Conservation (phyloP, 2,329 filamentous ascomycete genomes). For the Cladosporium halotolerans region DNA sequence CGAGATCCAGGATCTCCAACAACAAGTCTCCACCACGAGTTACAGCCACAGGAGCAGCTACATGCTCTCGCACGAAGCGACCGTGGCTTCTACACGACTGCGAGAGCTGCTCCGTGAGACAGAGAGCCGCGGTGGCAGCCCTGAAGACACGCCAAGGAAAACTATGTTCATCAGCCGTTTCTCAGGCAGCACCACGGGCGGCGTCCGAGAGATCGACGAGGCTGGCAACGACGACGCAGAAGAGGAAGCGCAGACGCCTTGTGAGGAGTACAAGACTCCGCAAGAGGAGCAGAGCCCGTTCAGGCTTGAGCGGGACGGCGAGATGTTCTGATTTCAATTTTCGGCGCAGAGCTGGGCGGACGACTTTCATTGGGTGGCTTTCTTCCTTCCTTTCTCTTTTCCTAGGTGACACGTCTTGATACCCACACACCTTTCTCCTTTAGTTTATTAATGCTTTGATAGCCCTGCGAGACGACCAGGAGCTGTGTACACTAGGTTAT, state of each 20-base stretch:
- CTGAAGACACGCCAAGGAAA: conserved; percentile 9
- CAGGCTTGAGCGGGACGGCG: conserved; percentile 15
- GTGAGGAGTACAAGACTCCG: conserved; percentile 25
- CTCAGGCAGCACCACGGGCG: conserved; percentile 6
- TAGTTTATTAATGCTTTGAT: too few relatives aligned
- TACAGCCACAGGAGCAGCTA: conserved; percentile 24
- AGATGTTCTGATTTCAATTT: conserved; percentile 21
- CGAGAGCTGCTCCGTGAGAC: conserved; percentile 25
- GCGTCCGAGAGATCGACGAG: conserved; percentile 22
- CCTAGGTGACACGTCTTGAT: too few relatives aligned
- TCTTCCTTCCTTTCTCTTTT: too few relatives aligned
- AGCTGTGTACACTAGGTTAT: too few relatives aligned
- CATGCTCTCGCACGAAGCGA: conserved; percentile 14
- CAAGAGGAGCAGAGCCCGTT: conserved; percentile 22
- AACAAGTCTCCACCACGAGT: conserved; percentile 21
- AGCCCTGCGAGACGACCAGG: too few relatives aligned
- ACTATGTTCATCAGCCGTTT: background rate
- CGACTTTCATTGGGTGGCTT: too few relatives aligned
- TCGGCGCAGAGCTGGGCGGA: background rate
- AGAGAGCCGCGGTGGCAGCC: conserved; percentile 14
- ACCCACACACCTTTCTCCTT: too few relatives aligned
- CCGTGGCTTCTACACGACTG: conserved; percentile 13
- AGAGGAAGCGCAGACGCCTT: conserved; percentile 20
- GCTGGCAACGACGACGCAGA: conserved; percentile 14
- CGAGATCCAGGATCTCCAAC: conserved; percentile 28